A percentile compares a stretch with the other conserved stretches of the same genome.
Conservation (phyloP, 495 filamentous ascomycete species). For the Tetracladium setigerum region DNA sequence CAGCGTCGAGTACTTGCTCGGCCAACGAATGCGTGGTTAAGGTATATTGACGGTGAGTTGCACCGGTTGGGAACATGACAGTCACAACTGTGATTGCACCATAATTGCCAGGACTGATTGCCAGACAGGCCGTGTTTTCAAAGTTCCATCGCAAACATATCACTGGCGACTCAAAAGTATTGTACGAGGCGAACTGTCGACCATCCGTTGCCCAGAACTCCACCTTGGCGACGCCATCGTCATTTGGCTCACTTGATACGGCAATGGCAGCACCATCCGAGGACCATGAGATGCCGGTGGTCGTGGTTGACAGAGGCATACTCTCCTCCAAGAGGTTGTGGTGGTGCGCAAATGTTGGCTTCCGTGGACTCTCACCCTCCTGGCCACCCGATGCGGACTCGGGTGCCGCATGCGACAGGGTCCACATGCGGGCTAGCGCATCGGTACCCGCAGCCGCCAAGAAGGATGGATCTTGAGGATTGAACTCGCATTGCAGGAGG, state of each 20-base stretch:
- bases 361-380: slow-evolving; percentile 30
- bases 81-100: slow-evolving; percentile 40
- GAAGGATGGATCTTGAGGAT: slow-evolving; percentile 64
- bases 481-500: slow-evolving; percentile 68
- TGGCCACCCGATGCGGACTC: slow-evolving; percentile 30
- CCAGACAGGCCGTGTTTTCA: slow-evolving; percentile 41
- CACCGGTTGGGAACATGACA: slow-evolving; percentile 35
- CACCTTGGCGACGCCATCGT: slow-evolving; percentile 50
- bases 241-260: slow-evolving; percentile 52
- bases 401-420: slow-evolving; percentile 45
- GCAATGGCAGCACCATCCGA: slow-evolving; percentile 58
- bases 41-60: slow-evolving; percentile 31
- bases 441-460: slow-evolving; percentile 68
- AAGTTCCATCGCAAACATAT: slow-evolving; percentile 56
- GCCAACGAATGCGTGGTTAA: slow-evolving; percentile 36
- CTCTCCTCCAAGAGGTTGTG: slow-evolving; percentile 32
- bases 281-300: slow-evolving; percentile 67
- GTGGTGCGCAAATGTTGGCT: slow-evolving; percentile 12
- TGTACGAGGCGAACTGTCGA: slow-evolving; percentile 32
- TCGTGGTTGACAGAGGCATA: slow-evolving; percentile 33
- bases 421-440: slow-evolving; percentile 76
- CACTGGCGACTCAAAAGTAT: slow-evolving; percentile 42
- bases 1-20: slow-evolving; percentile 43
- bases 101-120: slow-evolving; percentile 40
- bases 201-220: slow-evolving; percentile 62